These are phyloP conservation scores for Rosa persica DNA, from an alignment of 306 rosid genomes.

Conservation along the genomic window DNA sequence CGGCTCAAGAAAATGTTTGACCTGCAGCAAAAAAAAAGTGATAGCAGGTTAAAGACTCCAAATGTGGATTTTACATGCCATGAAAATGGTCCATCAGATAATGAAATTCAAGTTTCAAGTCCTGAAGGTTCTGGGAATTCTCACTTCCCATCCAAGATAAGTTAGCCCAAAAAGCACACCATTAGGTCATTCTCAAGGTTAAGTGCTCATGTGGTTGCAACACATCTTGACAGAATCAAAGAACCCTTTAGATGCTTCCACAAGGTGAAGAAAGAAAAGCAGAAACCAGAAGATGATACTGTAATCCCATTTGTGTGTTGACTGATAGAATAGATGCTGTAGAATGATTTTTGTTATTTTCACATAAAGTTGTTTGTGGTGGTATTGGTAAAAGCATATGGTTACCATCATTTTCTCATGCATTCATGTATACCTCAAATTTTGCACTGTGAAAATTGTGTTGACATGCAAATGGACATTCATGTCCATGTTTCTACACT, in stretches of 20 bases:
- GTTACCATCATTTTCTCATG: not conserved
- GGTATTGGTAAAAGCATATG: not conserved
- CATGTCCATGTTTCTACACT: not conserved
- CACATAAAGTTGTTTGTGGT: not conserved
- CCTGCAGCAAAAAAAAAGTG: slow-evolving; percentile 32
- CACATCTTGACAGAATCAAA: not conserved
- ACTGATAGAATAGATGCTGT: not conserved
- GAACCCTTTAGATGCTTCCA: not conserved
- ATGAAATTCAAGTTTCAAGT: slow-evolving; percentile 15
- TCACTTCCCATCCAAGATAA: slow-evolving; percentile 34
- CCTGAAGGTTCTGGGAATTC: slow-evolving; percentile 21
- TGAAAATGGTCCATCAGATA: slow-evolving; percentile 20
- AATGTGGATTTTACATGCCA: slow-evolving; percentile 19
- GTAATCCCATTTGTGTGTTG: not conserved
- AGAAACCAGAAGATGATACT: slow-evolving; percentile 4
- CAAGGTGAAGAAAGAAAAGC: not conserved
- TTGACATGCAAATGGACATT: not conserved
- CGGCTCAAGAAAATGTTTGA: slow-evolving; percentile 48
- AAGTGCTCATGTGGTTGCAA: not conserved
- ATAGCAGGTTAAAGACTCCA: slow-evolving; percentile 17
- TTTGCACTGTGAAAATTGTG: not conserved
- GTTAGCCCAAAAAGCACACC: slow-evolving; percentile 19
- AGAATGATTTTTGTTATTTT: not conserved
- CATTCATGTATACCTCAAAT: not conserved
- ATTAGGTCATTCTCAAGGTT: not conserved